Evolutionary conservation across 495 filamentous ascomycete species (phyloP).

Genomic region (Daldinia caldariorum): DNA sequence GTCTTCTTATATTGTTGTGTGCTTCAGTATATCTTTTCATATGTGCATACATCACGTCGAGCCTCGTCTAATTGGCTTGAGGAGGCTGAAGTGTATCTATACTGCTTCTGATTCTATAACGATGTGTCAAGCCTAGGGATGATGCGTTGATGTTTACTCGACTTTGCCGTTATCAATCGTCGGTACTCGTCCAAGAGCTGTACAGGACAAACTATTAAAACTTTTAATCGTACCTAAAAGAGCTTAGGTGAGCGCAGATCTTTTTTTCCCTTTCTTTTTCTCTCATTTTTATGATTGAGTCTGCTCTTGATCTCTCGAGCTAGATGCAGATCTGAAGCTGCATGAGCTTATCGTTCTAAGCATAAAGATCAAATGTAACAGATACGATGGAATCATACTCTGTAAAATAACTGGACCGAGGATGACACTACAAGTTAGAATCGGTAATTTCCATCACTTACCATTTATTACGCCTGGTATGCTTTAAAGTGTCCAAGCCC

Average conservation of each 20-base stretch:
- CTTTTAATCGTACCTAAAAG: conserved; percentile 7
- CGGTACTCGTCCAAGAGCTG: not conserved
- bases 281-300: too few species aligned
- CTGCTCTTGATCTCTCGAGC: conserved; percentile 10
- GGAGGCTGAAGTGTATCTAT: conserved; percentile 14
- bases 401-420: conserved; percentile 15
- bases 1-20: not conserved
- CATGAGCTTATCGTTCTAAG: conserved; percentile 9
- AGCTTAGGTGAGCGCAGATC: conserved; percentile 36
- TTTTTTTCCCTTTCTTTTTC: conserved; percentile 5
- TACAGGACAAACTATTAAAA: conserved; percentile 2
- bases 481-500: conserved; percentile 37
- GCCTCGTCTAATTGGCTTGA: conserved; percentile 18
- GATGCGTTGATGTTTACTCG: conserved; percentile 7
- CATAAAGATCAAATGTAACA: conserved; percentile 27
- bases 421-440: conserved; percentile 31
- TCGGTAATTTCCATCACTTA: conserved; percentile 41
- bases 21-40: conserved; percentile 10
- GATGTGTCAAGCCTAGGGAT: conserved; percentile 10
- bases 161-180: conserved; percentile 1
- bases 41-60: conserved; percentile 14
- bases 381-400: conserved; percentile 33
- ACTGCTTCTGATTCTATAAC: conserved; percentile 14
- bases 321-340: conserved; percentile 19
- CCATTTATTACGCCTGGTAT: conserved; percentile 27